phyloP scores from a whole-genome alignment of 768 basidiomycete species.

The Termitomyces sp. region DNA sequence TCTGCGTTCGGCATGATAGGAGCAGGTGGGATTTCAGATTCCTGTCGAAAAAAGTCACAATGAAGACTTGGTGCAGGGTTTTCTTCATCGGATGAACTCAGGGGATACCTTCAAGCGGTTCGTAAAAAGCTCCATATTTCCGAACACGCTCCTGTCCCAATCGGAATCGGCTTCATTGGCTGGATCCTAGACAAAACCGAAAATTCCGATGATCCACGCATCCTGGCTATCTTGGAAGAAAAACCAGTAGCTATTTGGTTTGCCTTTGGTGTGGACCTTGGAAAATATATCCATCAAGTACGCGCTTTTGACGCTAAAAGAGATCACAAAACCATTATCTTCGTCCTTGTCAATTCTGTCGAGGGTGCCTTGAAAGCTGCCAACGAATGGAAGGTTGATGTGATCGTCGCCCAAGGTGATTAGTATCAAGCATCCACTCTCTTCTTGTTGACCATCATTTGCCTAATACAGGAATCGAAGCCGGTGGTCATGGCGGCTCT shows the following conservation, averaged over 20 bases:
- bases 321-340: constrained; percentile 41
- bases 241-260: constrained; percentile 54
- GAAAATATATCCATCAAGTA: constrained; percentile 46
- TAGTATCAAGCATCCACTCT: background rate
- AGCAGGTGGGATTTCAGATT: constrained; percentile 34
- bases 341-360: constrained; percentile 44
- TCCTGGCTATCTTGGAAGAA: constrained; percentile 39
- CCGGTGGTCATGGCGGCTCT: constrained; percentile 41
- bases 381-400: constrained; percentile 50
- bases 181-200: constrained; percentile 46
- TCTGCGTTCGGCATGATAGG: constrained; percentile 55
- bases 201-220: constrained; percentile 24
- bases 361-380: constrained; percentile 43
- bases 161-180: constrained; percentile 53
- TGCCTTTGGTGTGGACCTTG: constrained; percentile 48
- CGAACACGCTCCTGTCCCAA: constrained; percentile 30
- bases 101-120: constrained; percentile 31
- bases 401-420: constrained; percentile 58
- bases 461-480: constrained; percentile 34
- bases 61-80: constrained; percentile 26
- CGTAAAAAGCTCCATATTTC: constrained; percentile 25
- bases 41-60: background rate
- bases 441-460: constrained; percentile 18
- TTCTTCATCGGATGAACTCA: constrained; percentile 24
- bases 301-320: constrained; percentile 33